A percentile compares a stretch with the other conserved stretches of the same genome.
Evolutionary conservation across 2,329 filamentous ascomycete genomes (phyloP).

Genomic region (Ceratocystis albifundus): DNA sequence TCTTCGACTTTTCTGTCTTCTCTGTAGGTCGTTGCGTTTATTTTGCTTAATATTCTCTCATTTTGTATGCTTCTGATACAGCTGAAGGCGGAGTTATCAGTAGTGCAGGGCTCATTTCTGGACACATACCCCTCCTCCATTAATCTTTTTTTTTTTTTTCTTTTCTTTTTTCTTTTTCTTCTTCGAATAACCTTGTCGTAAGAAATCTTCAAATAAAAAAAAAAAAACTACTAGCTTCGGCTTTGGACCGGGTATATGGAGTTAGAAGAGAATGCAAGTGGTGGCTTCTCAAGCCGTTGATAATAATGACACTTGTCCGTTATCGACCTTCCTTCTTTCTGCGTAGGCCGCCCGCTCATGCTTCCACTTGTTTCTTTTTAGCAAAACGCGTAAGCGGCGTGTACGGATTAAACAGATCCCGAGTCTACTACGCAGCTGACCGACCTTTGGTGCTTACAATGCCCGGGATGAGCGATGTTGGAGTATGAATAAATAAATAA

Average conservation of each 20-base stretch:
- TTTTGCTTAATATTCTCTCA: neutral
- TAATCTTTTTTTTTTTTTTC: neutral
- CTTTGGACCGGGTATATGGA: neutral
- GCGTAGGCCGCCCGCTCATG: too few species aligned
- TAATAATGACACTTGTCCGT: neutral
- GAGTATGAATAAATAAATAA: neutral
- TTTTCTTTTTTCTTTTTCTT: neutral
- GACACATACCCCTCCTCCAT: too few species aligned
- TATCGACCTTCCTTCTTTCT: too few species aligned
- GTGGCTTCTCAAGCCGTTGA: neutral
- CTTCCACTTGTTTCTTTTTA: neutral
- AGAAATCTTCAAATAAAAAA: neutral
- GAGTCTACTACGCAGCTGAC: neutral
- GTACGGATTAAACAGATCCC: neutral
- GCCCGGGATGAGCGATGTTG: neutral
- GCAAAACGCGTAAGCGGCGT: neutral
- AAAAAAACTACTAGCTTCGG: neutral
- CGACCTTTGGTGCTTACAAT: slow-evolving; percentile 5
- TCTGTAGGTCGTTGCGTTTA: neutral
- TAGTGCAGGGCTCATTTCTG: too few species aligned
- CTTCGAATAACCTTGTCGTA: neutral
- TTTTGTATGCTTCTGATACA: neutral
- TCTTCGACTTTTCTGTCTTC: neutral
- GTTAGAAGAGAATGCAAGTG: neutral
- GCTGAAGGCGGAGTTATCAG: too few species aligned